Percentiles rank a stretch among this genome's conserved stretches.
Conservation (phyloP, 2,329 filamentous ascomycete species). For the Phoma herbarum region DNA sequence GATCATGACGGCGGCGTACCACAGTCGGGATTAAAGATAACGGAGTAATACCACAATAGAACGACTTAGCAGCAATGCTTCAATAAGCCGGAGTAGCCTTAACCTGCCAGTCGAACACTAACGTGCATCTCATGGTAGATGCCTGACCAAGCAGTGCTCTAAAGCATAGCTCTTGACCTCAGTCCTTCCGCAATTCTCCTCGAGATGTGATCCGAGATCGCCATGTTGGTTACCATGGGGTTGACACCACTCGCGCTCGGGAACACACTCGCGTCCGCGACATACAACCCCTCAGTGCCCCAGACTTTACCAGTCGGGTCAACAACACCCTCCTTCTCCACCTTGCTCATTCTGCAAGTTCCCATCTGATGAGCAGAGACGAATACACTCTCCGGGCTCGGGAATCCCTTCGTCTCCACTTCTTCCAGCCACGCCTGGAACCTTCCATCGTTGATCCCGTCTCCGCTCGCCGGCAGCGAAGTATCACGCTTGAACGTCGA, state of each 20-base stretch:
- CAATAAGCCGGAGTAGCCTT: background rate
- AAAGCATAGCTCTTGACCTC: slow-evolving; percentile 28
- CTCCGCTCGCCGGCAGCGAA: slow-evolving; percentile 18
- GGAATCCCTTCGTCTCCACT: slow-evolving; percentile 60
- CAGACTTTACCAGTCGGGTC: slow-evolving; percentile 63
- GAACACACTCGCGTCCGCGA: slow-evolving; percentile 79
- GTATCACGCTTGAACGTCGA: slow-evolving; percentile 67
- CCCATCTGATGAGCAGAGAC: slow-evolving; percentile 85
- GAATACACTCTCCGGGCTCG: slow-evolving; percentile 63
- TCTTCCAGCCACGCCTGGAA: slow-evolving; percentile 70
- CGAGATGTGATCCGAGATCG: slow-evolving; percentile 50
- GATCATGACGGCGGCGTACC: slow-evolving; percentile 4
- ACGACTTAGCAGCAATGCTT: background rate
- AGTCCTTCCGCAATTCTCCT: slow-evolving; percentile 40
- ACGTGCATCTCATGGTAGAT: background rate
- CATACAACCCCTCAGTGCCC: slow-evolving; percentile 71
- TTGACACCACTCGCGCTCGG: slow-evolving; percentile 81
- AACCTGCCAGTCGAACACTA: background rate
- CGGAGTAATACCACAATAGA: background rate
- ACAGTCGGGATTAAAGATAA: background rate
- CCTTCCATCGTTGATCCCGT: slow-evolving; percentile 64
- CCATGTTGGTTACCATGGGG: slow-evolving; percentile 81
- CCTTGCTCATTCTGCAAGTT: slow-evolving; percentile 73
- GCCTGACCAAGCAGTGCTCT: background rate
- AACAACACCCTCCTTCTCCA: slow-evolving; percentile 54